Evolutionary conservation across 306 rosid species (phyloP).

Genomic region (Echinosophora koreensis): DNA sequence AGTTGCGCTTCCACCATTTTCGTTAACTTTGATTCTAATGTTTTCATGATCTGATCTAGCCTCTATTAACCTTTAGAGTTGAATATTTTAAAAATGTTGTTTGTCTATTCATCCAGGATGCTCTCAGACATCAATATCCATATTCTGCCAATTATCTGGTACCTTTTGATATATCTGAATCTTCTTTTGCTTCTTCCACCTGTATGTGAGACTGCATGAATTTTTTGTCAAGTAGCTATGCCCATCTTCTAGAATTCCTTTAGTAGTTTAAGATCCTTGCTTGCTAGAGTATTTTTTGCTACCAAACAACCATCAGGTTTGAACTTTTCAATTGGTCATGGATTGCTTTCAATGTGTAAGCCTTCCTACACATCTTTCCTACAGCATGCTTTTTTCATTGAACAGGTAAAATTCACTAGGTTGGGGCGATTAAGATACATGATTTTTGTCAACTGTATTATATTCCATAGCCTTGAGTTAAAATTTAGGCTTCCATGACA

Average conservation of each 20-base stretch:
- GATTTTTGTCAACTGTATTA: conserved; percentile 11
- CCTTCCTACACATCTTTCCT: conserved; percentile 31
- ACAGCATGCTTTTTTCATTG: conserved; percentile 12
- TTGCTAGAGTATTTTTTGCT: conserved; percentile 43
- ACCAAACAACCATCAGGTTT: conserved; percentile 37
- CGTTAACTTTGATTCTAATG: conserved; percentile 31
- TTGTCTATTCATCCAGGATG: conserved; percentile 58
- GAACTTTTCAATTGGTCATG: conserved; percentile 38
- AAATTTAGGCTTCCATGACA: not conserved
- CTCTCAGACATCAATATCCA: conserved; percentile 53
- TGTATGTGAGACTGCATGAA: conserved; percentile 40
- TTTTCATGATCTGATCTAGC: conserved; percentile 43
- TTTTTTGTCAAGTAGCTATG: conserved; percentile 39
- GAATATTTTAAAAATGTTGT: conserved; percentile 44
- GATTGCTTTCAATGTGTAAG: conserved; percentile 32
- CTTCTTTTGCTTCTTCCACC: conserved; percentile 49
- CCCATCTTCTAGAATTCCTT: conserved; percentile 38
- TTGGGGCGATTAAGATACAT: conserved; percentile 12
- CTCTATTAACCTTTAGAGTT: conserved; percentile 45
- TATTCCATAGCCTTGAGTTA: not conserved
- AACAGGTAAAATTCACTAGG: conserved; percentile 31
- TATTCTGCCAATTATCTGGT: conserved; percentile 56
- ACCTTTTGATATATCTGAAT: conserved; percentile 50
- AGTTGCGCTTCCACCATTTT: conserved; percentile 39
- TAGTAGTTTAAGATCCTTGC: conserved; percentile 33